Conservation (phyloP, 371 early-diverging fungal species). For the Rhizopus arrhizus region DNA sequence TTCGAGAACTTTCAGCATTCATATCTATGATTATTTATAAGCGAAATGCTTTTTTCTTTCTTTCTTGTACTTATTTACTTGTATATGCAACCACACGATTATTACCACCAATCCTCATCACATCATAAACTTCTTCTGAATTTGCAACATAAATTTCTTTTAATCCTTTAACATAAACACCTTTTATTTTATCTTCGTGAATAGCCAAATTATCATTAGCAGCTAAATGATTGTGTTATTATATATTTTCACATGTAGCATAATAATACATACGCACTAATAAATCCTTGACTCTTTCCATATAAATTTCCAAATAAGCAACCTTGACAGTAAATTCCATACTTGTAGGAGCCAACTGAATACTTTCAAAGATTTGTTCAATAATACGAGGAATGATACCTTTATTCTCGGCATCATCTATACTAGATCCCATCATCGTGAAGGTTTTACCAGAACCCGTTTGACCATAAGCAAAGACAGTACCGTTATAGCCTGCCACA, state of each 20-base stretch:
- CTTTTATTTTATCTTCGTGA: slow-evolving; percentile 90
- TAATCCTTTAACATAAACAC: slow-evolving; percentile 94
- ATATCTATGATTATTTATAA: slow-evolving; percentile 64
- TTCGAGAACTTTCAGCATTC: slow-evolving; percentile 95
- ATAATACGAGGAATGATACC: slow-evolving; percentile 93
- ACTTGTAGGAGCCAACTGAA: slow-evolving; percentile 79
- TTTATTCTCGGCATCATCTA: slow-evolving; percentile 80
- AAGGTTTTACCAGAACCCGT: slow-evolving; percentile 98
- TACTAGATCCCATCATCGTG: slow-evolving; percentile 97
- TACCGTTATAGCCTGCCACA: slow-evolving; percentile 88
- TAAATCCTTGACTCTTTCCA: slow-evolving; percentile 97
- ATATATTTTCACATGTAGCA: neutral
- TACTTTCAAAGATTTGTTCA: slow-evolving; percentile 84
- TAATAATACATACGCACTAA: slow-evolving; percentile 70
- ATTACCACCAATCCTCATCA: slow-evolving; percentile 85
- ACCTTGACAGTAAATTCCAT: slow-evolving; percentile 93
- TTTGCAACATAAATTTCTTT: slow-evolving; percentile 90
- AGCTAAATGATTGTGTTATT: slow-evolving; percentile 49
- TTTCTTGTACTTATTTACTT: slow-evolving; percentile 42
- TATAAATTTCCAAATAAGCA: slow-evolving; percentile 98
- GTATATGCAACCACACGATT: slow-evolving; percentile 85
- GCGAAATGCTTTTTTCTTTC: neutral
- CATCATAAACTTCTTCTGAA: slow-evolving; percentile 90
- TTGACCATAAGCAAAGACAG: slow-evolving; percentile 98
- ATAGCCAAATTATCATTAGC: slow-evolving; percentile 85